These are phyloP conservation scores for Chalciporus pseudorubinellus DNA, from an alignment of 768 basidiomycete genomes.

Conservation along the genomic window DNA sequence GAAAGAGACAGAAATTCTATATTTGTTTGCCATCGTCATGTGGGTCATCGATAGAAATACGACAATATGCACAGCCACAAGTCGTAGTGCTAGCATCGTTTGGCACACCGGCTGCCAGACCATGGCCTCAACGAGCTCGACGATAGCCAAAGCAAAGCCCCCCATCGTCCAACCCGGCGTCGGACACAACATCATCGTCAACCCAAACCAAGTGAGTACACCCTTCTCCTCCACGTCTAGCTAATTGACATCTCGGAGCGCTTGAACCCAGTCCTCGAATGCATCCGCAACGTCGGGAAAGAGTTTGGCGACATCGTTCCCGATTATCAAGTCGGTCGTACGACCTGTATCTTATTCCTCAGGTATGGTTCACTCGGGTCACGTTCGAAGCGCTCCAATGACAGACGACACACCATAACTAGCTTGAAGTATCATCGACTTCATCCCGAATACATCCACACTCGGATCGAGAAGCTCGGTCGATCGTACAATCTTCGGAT, in stretches of 20 bases:
- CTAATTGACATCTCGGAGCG: constrained; percentile 45
- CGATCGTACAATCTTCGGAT: constrained; percentile 80
- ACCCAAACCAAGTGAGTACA: constrained; percentile 51
- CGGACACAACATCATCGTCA: constrained; percentile 64
- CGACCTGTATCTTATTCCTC: constrained; percentile 88
- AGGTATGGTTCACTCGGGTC: constrained; percentile 48
- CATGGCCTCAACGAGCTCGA: constrained; percentile 7
- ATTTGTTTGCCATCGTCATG: too few relatives aligned
- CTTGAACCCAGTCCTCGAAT: constrained; percentile 85
- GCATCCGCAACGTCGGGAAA: constrained; percentile 84
- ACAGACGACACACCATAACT: neutral
- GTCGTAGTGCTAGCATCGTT: too few relatives aligned
- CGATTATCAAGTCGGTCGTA: constrained; percentile 95
- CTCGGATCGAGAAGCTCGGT: constrained; percentile 84
- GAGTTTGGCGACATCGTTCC: constrained; percentile 92
- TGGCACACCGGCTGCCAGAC: too few relatives aligned
- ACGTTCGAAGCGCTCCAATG: neutral
- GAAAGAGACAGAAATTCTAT: too few relatives aligned
- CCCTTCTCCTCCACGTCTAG: neutral
- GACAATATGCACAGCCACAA: too few relatives aligned
- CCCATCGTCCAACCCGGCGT: constrained; percentile 64
- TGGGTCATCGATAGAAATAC: too few relatives aligned
- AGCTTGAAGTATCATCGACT: constrained; percentile 94
- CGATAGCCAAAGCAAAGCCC: constrained; percentile 29
- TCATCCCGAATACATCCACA: constrained; percentile 95